Percentiles rank a stretch among this genome's conserved stretches.
phyloP scores from a whole-genome alignment of 2,329 filamentous ascomycete species.

The Claviceps lovelessii region DNA sequence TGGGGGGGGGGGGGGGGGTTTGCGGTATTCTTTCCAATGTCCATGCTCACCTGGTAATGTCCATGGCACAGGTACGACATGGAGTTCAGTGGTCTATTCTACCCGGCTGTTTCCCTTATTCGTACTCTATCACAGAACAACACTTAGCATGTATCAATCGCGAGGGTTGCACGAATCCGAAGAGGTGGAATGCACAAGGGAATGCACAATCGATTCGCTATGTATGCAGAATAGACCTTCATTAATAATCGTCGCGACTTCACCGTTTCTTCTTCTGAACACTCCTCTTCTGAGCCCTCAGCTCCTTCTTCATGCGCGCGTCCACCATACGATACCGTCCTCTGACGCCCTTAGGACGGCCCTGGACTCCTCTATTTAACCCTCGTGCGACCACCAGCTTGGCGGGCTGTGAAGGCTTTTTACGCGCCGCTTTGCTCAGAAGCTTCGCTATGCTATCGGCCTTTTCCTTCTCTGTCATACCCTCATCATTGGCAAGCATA shows the following conservation, averaged over 20 bases:
- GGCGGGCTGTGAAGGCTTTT: slow-evolving; percentile 70
- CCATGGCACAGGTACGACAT: slow-evolving; percentile 53
- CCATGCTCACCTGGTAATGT: slow-evolving; percentile 2
- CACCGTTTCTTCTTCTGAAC: slow-evolving; percentile 47
- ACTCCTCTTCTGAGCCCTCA: slow-evolving; percentile 68
- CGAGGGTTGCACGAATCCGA: neutral
- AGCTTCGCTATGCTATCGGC: slow-evolving; percentile 68
- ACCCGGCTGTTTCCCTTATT: slow-evolving; percentile 44
- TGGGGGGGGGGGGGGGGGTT: neutral
- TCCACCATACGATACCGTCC: slow-evolving; percentile 97
- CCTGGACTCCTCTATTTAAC: slow-evolving; percentile 69
- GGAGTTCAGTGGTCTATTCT: slow-evolving; percentile 58
- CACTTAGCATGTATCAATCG: neutral
- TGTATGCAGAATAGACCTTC: neutral
- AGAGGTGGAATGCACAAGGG: neutral
- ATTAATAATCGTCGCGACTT: neutral
- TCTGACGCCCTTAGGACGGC: slow-evolving; percentile 81
- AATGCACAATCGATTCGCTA: slow-evolving; percentile 1
- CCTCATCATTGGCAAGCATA: slow-evolving; percentile 73
- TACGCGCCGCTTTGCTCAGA: slow-evolving; percentile 68
- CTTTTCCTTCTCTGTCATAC: slow-evolving; percentile 93
- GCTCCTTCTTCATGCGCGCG: slow-evolving; percentile 89
- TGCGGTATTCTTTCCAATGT: neutral
- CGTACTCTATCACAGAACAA: slow-evolving; percentile 18
- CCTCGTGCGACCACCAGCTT: slow-evolving; percentile 83